phyloP scores from a whole-genome alignment of 2,329 filamentous ascomycete genomes.

The Colletotrichum navitas region DNA sequence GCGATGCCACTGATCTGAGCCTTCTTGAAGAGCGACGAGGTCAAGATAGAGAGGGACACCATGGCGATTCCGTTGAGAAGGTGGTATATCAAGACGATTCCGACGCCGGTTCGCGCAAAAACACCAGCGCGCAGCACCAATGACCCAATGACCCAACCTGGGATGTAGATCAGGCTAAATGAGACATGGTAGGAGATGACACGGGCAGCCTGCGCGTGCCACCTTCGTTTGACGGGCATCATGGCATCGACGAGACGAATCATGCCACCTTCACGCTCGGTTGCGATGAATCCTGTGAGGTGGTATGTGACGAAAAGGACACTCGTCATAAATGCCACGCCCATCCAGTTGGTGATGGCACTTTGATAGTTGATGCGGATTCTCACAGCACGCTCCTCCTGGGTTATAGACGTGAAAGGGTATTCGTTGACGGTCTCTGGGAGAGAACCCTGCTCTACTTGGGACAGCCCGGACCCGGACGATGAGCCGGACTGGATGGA shows the following conservation, averaged over 20 bases:
- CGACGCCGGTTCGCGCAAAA: conserved; percentile 73
- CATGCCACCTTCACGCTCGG: conserved; percentile 88
- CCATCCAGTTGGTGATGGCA: conserved; percentile 80
- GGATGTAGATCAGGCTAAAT: conserved; percentile 83
- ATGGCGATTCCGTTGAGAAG: conserved; percentile 82
- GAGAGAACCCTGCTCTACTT: conserved; percentile 48
- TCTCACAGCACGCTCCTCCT: conserved; percentile 72
- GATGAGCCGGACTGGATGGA: conserved; percentile 56
- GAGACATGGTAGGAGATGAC: conserved; percentile 83
- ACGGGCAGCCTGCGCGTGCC: conserved; percentile 84
- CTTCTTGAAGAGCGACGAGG: conserved; percentile 86
- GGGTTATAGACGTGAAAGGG: conserved; percentile 79
- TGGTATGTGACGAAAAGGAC: conserved; percentile 89
- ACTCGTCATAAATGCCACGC: conserved; percentile 82
- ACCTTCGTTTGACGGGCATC: conserved; percentile 81
- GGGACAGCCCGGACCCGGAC: conserved; percentile 1
- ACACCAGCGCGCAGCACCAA: conserved; percentile 73
- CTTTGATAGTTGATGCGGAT: conserved; percentile 80
- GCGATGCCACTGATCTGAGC: conserved; percentile 90
- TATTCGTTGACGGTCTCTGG: conserved; percentile 72
- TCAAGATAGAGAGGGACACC: conserved; percentile 83
- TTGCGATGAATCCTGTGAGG: conserved; percentile 85
- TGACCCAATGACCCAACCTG: conserved; percentile 84
- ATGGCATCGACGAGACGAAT: conserved; percentile 91
- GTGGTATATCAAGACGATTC: conserved; percentile 79